Conservation (phyloP, 306 rosid genomes). For the Cucurbita maxima region DNA sequence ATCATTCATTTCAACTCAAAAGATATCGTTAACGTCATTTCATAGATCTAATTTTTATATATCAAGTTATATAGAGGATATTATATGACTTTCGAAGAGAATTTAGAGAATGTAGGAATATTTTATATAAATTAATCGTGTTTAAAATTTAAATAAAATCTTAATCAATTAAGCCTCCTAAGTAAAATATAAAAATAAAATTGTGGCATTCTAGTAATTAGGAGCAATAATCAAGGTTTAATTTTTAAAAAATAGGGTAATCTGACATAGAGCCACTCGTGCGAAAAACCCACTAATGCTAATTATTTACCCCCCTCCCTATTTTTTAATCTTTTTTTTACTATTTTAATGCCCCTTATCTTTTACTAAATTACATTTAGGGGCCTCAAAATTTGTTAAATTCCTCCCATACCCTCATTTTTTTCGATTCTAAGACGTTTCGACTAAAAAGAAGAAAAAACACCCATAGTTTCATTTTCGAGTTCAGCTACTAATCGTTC, state of each 20-base stretch:
- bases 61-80: neutral
- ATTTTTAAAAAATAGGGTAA: slow-evolving; percentile 10
- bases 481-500: neutral
- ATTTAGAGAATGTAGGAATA: no score
- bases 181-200: no score
- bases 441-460: neutral
- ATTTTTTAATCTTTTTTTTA: neutral
- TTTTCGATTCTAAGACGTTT: neutral
- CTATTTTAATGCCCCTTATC: neutral
- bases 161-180: no score
- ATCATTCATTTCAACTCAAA: no score
- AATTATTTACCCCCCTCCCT: neutral
- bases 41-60: no score
- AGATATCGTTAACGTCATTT: neutral
- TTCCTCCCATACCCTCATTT: neutral
- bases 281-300: slow-evolving; percentile 44
- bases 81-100: no score
- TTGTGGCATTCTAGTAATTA: slow-evolving; percentile 9
- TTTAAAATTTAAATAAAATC: no score
- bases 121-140: no score
- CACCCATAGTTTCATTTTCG: neutral
- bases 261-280: slow-evolving; percentile 45
- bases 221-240: slow-evolving; percentile 2
- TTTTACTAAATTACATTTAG: neutral
- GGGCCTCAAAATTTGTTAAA: neutral